Conservation (phyloP, 2,329 filamentous ascomycete species). For the Lasiodiplodia citricola region DNA sequence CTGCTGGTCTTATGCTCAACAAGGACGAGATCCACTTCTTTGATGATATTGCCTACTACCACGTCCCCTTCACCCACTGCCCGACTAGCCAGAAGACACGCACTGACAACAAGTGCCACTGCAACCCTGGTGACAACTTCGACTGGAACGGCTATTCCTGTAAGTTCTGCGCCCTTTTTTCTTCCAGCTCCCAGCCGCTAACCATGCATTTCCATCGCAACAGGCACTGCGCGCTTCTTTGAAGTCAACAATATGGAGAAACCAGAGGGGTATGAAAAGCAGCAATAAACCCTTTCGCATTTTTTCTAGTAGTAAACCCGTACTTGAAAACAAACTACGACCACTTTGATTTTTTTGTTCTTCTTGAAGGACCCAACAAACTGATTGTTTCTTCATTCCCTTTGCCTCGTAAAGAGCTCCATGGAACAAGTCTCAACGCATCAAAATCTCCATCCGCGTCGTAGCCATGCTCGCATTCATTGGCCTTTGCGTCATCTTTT, state of each 20-base stretch:
- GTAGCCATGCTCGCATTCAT: constrained; percentile 9
- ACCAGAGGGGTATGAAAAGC: constrained; percentile 74
- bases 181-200: constrained; percentile 18
- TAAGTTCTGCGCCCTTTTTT: constrained; percentile 55
- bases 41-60: constrained; percentile 98
- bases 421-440: constrained; percentile 23
- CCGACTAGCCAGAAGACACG: constrained; percentile 87
- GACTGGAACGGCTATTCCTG: constrained; percentile 99
- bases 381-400: constrained; percentile 14
- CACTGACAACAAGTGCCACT: constrained; percentile 87
- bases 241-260: constrained; percentile 81
- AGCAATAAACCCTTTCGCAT: constrained; percentile 25
- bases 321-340: constrained; percentile 3
- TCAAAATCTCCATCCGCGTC: constrained; percentile 11
- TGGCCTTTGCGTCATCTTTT: constrained; percentile 6
- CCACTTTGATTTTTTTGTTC: constrained; percentile 5
- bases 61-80: constrained; percentile 97
- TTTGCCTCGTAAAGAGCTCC: constrained; percentile 18
- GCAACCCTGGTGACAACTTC: constrained; percentile 96
- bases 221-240: constrained; percentile 85
- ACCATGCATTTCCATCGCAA: constrained; percentile 22
- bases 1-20: constrained; percentile 81
- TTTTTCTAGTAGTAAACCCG: constrained; percentile 13
- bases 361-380: constrained; percentile 8
- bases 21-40: constrained; percentile 98